Conservation (phyloP, 2,329 filamentous ascomycete species). For the Nigrospora osmanthi region DNA sequence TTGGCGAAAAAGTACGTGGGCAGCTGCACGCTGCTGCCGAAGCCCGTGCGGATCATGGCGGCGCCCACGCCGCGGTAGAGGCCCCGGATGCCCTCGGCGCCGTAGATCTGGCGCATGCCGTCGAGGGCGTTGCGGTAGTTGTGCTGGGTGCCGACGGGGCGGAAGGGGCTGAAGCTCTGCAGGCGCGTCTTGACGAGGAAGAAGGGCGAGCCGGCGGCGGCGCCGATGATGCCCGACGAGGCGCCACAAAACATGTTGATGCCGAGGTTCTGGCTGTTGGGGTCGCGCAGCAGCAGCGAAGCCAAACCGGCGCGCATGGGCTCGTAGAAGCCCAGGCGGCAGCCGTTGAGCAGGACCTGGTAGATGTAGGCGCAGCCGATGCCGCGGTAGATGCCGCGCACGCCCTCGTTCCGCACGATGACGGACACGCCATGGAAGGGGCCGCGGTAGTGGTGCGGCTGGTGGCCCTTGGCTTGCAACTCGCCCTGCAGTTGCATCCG, state of each 20-base stretch:
- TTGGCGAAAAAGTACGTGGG: slow-evolving; percentile 99
- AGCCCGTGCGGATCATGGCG: slow-evolving; percentile 92
- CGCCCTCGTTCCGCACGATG: slow-evolving; percentile 84
- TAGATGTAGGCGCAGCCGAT: slow-evolving; percentile 92
- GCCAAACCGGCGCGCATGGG: slow-evolving; percentile 73
- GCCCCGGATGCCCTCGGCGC: slow-evolving; percentile 67
- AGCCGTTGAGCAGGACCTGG: slow-evolving; percentile 93
- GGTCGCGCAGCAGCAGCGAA: slow-evolving; percentile 61
- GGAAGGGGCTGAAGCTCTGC: slow-evolving; percentile 86
- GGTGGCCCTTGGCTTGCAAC: slow-evolving; percentile 76
- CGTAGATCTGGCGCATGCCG: slow-evolving; percentile 73
- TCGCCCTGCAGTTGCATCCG: slow-evolving; percentile 95
- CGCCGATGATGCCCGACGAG: slow-evolving; percentile 80
- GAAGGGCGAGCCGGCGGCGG: slow-evolving; percentile 88
- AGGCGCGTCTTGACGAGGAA: slow-evolving; percentile 96
- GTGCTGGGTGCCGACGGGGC: slow-evolving; percentile 96
- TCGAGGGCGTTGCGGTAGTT: slow-evolving; percentile 80
- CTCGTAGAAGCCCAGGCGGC: slow-evolving; percentile 95
- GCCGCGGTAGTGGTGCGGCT: slow-evolving; percentile 81
- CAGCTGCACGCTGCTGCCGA: slow-evolving; percentile 90
- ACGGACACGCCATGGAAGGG: slow-evolving; percentile 86
- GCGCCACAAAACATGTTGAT: slow-evolving; percentile 95
- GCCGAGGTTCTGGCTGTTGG: slow-evolving; percentile 71
- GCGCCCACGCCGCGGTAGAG: slow-evolving; percentile 87
- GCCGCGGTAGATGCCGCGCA: slow-evolving; percentile 79